These are phyloP conservation scores for Gloeophyllum trabeum DNA, from an alignment of 768 basidiomycete species.

Conservation along the genomic window DNA sequence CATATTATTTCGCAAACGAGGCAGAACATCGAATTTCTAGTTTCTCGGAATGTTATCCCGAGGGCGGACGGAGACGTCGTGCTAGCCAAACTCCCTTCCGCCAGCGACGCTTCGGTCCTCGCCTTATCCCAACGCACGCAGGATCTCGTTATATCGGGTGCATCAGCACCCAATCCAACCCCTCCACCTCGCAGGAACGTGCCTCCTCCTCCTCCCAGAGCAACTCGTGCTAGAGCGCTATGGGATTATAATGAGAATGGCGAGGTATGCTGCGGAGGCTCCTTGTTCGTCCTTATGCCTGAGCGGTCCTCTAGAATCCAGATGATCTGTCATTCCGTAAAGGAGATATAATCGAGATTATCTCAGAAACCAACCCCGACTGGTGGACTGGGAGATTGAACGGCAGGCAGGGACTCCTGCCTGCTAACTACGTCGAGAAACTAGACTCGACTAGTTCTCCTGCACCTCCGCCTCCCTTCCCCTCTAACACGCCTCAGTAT, in stretches of 20 bases:
- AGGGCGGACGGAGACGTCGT: constrained; percentile 25
- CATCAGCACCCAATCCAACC: too few relatives aligned
- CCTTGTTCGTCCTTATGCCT: constrained; percentile 2
- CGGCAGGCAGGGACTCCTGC: constrained; percentile 66
- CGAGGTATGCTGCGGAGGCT: constrained; percentile 20
- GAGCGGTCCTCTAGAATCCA: constrained; percentile 36
- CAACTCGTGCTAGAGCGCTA: constrained; percentile 31
- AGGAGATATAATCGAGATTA: constrained; percentile 70
- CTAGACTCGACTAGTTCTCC: too few relatives aligned
- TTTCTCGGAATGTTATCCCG: constrained; percentile 28
- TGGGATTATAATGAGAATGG: constrained; percentile 63
- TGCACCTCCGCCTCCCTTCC: too few relatives aligned
- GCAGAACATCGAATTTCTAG: constrained; percentile 34
- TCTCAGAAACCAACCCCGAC: constrained; percentile 72
- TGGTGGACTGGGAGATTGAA: constrained; percentile 76
- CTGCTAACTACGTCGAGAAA: constrained; percentile 64
- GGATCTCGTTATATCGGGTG: too few relatives aligned
- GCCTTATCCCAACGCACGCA: constrained; percentile 3
- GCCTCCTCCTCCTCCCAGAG: not conserved
- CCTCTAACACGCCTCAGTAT: too few relatives aligned
- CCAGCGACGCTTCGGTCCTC: constrained; percentile 9
- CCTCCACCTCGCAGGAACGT: too few relatives aligned
- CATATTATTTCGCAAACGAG: constrained; percentile 39
- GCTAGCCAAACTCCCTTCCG: constrained; percentile 22
- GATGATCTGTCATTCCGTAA: constrained; percentile 71